Conservation (phyloP, 2,329 filamentous ascomycete genomes). For the Epichloe bromicola region DNA sequence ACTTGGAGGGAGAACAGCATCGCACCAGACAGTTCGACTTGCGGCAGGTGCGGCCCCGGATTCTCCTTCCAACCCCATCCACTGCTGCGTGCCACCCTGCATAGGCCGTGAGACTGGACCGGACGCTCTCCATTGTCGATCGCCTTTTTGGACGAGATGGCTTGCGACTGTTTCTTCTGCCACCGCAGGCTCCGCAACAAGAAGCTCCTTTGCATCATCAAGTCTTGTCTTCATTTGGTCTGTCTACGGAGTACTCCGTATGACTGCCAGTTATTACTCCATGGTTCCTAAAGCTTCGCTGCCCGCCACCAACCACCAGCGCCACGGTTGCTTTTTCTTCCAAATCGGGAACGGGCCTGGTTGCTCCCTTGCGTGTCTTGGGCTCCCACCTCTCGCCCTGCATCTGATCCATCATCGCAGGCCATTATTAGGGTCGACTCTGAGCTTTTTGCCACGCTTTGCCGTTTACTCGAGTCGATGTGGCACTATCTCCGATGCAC, state of each 20-base stretch:
- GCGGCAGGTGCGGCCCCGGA: background rate
- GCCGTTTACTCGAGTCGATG: background rate
- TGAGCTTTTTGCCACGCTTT: background rate
- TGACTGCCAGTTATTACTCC: too few species aligned
- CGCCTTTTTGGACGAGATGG: background rate
- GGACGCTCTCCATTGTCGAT: background rate
- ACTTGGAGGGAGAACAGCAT: background rate
- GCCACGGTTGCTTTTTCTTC: background rate
- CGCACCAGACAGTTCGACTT: background rate
- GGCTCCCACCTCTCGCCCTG: slow-evolving; percentile 1
- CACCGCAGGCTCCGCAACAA: background rate
- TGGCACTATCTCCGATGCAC: background rate
- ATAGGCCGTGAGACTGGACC: background rate
- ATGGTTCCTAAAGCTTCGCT: background rate
- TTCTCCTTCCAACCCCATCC: background rate
- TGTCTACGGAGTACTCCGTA: background rate
- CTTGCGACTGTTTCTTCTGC: background rate
- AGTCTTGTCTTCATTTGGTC: background rate
- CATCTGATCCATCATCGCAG: background rate
- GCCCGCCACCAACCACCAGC: background rate
- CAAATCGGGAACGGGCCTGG: background rate
- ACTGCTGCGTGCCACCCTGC: background rate
- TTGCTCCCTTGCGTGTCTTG: slow-evolving; percentile 4
- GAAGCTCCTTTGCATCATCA: background rate
- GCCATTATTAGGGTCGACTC: too few species aligned